Base-by-base conservation (phyloP, 2,329 filamentous ascomycete genomes). In the Fusarium succisae region DNA sequence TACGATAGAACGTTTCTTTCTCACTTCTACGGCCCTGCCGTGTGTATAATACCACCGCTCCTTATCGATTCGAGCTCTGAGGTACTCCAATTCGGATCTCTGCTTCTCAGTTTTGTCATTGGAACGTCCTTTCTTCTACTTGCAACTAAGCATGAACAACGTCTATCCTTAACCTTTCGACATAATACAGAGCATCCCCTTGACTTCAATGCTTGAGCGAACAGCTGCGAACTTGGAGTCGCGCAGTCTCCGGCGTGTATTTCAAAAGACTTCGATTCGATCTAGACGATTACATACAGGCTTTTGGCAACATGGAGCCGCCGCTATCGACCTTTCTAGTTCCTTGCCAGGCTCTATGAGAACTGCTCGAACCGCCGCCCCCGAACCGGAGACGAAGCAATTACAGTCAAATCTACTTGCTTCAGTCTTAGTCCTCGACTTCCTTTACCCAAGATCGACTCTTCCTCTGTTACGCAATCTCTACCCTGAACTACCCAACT, bases 251-350 rank as follows among this genome's bases (percentile, higher is more conserved):
- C 86, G 87, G 80, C 84, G 87, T 80, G 84, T 88, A 70, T 82
- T 89, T 63, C 84, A 85, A 28, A 79, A 76, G 51, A 74, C 82
- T 54, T 76, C 85, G 41, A 84, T 83, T 72, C 83, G 79, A 70
- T 81, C 80, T 63, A 84, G 84, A 64, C 83, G 82, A 57, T 83
- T 90, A 56, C 86, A 85, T 54, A 85, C 85, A 18, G 79, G 83
- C 44, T 89, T 90, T 75, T 89, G 87, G 87, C 84, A 87, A 64
- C 86, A 90, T 83, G 87, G 87, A 24, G 86, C 86, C 44, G 81
- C 84, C 43, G 84, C 86, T 28, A 76, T 88, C 71, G 87, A 88
- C 78, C 81, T 88, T 43, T 81, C 83, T 66, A 82, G 77, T 53
- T 81, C 83, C 59, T 87, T 84, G 81, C 83, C 85, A 57, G 73